Conservation (phyloP, 164 flowering plant species). For the Hamamelis virginiana region DNA sequence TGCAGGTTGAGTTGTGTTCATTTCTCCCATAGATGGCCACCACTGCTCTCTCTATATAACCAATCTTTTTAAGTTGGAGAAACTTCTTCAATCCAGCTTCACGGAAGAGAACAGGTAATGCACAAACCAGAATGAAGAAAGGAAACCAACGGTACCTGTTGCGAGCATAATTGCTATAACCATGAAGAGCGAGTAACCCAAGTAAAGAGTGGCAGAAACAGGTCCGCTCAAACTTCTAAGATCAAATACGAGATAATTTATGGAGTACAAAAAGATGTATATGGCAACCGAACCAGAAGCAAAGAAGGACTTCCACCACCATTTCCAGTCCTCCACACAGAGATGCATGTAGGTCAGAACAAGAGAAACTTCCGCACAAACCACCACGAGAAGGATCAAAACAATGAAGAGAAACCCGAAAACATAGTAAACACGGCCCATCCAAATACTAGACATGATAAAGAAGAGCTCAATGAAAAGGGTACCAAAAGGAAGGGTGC, state of each 20-base stretch:
- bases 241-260: conserved; percentile 79
- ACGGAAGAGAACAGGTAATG: conserved; percentile 86
- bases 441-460: conserved; percentile 89
- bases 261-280: conserved; percentile 79
- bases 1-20: neutral
- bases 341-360: conserved; percentile 90
- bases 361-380: conserved; percentile 89
- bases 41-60: conserved; percentile 2
- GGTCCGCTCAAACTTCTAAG: conserved; percentile 82
- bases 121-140: conserved; percentile 86
- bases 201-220: conserved; percentile 74
- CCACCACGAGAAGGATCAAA: conserved; percentile 69
- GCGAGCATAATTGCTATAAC: conserved; percentile 78
- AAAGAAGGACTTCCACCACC: conserved; percentile 98
- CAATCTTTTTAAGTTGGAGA: neutral
- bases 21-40: neutral
- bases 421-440: conserved; percentile 89
- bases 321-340: conserved; percentile 84
- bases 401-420: conserved; percentile 78
- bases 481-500: conserved; percentile 90
- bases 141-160: conserved; percentile 82
- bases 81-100: conserved; percentile 61
- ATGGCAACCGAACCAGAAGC: conserved; percentile 91
- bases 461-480: conserved; percentile 91
- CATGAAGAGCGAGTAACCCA: conserved; percentile 84